Percentiles rank a stretch among this genome's conserved stretches.
Conservation (phyloP, 2,329 filamentous ascomycete species). For the Ascochyta clinopodiicola region DNA sequence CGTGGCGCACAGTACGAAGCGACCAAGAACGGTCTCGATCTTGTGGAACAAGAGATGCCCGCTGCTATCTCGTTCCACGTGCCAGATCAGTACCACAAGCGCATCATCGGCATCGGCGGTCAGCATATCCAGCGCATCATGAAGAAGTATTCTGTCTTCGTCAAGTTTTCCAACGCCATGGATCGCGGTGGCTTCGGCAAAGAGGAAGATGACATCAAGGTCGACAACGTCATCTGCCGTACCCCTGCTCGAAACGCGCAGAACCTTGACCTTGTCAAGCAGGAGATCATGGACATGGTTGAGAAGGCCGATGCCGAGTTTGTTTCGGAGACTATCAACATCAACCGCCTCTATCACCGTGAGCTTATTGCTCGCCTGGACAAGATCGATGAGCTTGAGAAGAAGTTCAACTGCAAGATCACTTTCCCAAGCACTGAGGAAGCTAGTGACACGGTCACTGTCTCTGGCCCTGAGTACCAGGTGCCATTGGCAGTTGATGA, state of each 20-base stretch:
- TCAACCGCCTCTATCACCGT: slow-evolving; percentile 94
- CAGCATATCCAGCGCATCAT: slow-evolving; percentile 99
- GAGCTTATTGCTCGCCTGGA: slow-evolving; percentile 86
- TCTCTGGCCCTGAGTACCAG: slow-evolving; percentile 97
- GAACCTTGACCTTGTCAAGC: slow-evolving; percentile 95
- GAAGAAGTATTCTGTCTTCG: slow-evolving; percentile 99
- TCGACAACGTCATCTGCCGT: slow-evolving; percentile 98
- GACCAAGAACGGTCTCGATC: slow-evolving; percentile 86
- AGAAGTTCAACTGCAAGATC: slow-evolving; percentile 99
- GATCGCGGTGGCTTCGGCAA: slow-evolving; percentile 92
- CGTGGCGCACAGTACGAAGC: slow-evolving; percentile 91
- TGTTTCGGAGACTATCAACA: slow-evolving; percentile 89
- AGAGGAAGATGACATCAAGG: slow-evolving; percentile 97
- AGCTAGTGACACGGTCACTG: slow-evolving; percentile 93
- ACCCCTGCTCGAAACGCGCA: slow-evolving; percentile 96
- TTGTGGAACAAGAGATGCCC: slow-evolving; percentile 99
- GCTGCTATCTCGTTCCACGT: slow-evolving; percentile 99
- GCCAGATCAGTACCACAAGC: slow-evolving; percentile 98
- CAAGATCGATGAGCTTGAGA: slow-evolving; percentile 93
- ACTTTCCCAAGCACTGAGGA: slow-evolving; percentile 97
- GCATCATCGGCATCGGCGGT: slow-evolving; percentile 97
- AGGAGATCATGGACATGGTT: slow-evolving; percentile 99
- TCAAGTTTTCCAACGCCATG: slow-evolving; percentile 99
- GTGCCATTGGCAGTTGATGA: slow-evolving; percentile 96
- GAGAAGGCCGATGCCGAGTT: slow-evolving; percentile 97